Evolutionary conservation across 495 filamentous ascomycete genomes (phyloP).

Genomic region (Lichenothelia convexa): DNA sequence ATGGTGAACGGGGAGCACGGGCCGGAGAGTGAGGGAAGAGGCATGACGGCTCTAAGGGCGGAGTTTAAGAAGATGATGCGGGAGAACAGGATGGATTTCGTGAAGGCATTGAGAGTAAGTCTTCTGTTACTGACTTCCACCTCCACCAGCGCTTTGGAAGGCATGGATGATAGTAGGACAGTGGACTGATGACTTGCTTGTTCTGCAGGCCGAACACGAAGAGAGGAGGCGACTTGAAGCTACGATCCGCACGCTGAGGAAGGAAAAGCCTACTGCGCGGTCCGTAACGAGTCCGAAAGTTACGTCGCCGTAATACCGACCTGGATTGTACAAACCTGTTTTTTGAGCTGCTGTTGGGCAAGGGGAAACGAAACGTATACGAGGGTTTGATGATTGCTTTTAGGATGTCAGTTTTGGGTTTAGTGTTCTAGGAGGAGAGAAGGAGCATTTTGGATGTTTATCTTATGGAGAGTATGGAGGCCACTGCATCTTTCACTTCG

Average conservation of each 20-base stretch:
- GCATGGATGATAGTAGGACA: background rate
- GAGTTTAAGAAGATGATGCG: slow-evolving; percentile 90
- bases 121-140: background rate
- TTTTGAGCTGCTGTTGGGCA: too few relatives aligned
- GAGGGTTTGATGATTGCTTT: too few relatives aligned
- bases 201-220: background rate
- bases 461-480: too few relatives aligned
- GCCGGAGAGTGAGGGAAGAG: slow-evolving; percentile 33
- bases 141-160: background rate
- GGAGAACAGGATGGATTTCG: slow-evolving; percentile 53
- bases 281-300: too few relatives aligned
- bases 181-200: background rate
- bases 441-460: too few relatives aligned
- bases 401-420: too few relatives aligned
- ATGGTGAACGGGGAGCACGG: slow-evolving; percentile 24
- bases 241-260: background rate
- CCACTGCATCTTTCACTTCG: too few relatives aligned
- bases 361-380: too few relatives aligned
- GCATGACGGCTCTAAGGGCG: slow-evolving; percentile 54
- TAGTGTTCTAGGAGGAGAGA: too few relatives aligned
- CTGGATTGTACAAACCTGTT: too few relatives aligned
- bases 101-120: slow-evolving; percentile 50
- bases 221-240: background rate
- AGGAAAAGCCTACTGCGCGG: too few relatives aligned
- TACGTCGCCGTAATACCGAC: too few relatives aligned